Conservation (phyloP, 2,329 filamentous ascomycete genomes). For the Epichloe brachyelytri region DNA sequence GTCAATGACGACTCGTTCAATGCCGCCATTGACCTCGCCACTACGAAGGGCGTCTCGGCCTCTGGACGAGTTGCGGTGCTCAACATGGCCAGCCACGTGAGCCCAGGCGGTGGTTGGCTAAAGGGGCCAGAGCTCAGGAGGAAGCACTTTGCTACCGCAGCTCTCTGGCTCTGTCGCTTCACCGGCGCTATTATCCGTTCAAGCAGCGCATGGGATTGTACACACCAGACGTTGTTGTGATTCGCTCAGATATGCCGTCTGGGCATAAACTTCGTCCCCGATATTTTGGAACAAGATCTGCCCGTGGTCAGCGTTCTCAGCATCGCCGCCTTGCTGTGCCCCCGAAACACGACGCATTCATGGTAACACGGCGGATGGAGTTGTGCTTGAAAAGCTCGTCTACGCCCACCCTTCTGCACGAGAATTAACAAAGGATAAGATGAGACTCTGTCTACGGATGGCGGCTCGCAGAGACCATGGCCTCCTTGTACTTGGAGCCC, state of each 20-base stretch:
- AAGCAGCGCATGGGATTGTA: conserved; percentile 39
- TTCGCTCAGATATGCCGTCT: conserved; percentile 34
- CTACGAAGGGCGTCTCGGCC: conserved; percentile 11
- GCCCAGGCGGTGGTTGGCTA: conserved; percentile 51
- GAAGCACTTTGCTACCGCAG: conserved; percentile 55
- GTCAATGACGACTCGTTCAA: conserved; percentile 46
- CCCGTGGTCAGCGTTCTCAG: conserved; percentile 47
- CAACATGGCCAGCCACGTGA: conserved; percentile 49
- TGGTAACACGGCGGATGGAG: conserved; percentile 8
- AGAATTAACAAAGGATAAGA: conserved; percentile 47
- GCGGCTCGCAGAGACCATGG: conserved; percentile 43
- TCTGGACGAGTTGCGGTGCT: conserved; percentile 40
- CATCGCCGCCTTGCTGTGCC: conserved; percentile 40
- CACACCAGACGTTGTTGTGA: conserved; percentile 45
- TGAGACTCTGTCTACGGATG: conserved; percentile 46
- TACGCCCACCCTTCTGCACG: conserved; percentile 32
- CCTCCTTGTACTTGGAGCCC: conserved; percentile 50
- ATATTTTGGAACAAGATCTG: conserved; percentile 18
- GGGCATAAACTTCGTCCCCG: conserved; percentile 29
- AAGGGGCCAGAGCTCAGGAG: conserved; percentile 52
- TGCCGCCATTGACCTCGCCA: conserved; percentile 32
- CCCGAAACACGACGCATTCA: conserved; percentile 21
- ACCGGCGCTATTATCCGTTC: conserved; percentile 39
- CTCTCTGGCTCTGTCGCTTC: conserved; percentile 36
- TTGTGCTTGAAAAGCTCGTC: conserved; percentile 16